Evolutionary conservation across 192 early-diverging fungal genomes (phyloP).

Genomic region (Coemansia erecta): DNA sequence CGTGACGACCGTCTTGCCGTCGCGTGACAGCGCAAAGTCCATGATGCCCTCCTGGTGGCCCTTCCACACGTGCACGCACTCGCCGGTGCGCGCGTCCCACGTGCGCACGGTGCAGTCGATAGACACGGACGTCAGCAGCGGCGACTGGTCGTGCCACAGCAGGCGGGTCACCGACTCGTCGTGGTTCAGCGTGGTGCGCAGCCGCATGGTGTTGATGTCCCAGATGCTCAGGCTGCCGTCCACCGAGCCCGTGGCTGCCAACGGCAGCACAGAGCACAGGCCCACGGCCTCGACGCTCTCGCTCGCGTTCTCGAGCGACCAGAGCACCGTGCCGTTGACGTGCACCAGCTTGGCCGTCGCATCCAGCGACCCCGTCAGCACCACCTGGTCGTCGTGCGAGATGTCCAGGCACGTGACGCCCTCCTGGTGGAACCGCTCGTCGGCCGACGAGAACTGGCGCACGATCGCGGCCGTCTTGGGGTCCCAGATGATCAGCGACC

Average conservation of each 20-base stretch:
- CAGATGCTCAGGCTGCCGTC: slow-evolving; percentile 90
- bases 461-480: slow-evolving; percentile 79
- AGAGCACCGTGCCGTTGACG: slow-evolving; percentile 76
- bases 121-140: slow-evolving; percentile 72
- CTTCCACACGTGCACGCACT: slow-evolving; percentile 65
- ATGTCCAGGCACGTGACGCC: slow-evolving; percentile 75
- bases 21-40: slow-evolving; percentile 72
- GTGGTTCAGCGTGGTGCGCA: slow-evolving; percentile 81
- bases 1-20: slow-evolving; percentile 71
- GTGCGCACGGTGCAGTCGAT: slow-evolving; percentile 76
- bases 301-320: slow-evolving; percentile 73
- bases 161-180: slow-evolving; percentile 84
- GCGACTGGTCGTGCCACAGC: slow-evolving; percentile 64
- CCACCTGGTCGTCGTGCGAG: slow-evolving; percentile 70
- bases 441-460: slow-evolving; percentile 62
- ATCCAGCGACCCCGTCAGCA: slow-evolving; percentile 82
- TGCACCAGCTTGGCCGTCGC: slow-evolving; percentile 76
- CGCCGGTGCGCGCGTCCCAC: slow-evolving; percentile 92
- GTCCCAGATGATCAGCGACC: slow-evolving; percentile 85
- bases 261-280: slow-evolving; percentile 64
- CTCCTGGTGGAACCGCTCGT: slow-evolving; percentile 83
- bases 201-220: slow-evolving; percentile 81
- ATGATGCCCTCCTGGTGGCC: slow-evolving; percentile 89
- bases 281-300: slow-evolving; percentile 87
- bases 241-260: slow-evolving; percentile 83